These are phyloP conservation scores for Globisporangium splendens DNA, from an alignment of 352 stramenopile species.

Conservation along the genomic window DNA sequence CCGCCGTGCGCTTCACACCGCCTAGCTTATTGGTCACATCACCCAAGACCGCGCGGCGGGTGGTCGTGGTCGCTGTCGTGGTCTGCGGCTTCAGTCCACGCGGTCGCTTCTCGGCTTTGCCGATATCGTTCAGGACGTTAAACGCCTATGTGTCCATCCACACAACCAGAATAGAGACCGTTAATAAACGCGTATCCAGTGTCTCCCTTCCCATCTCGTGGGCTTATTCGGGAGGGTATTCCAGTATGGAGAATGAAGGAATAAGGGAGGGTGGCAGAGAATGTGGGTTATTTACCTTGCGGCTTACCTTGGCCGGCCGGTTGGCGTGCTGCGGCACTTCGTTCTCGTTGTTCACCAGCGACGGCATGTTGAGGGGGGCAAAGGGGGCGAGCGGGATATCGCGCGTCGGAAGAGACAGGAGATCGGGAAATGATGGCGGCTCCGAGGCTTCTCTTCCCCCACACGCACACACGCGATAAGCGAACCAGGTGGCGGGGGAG, in stretches of 20 bases:
- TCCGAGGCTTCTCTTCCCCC: background rate
- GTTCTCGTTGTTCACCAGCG: conserved; percentile 70
- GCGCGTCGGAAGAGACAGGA: background rate
- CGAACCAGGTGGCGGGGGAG: background rate
- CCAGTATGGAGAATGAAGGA: background rate
- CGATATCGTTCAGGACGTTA: conserved; percentile 37
- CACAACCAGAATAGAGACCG: background rate
- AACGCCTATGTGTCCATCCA: conserved; percentile 26
- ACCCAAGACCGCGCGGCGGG: conserved; percentile 43
- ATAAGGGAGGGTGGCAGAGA: background rate
- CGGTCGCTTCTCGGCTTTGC: conserved; percentile 57
- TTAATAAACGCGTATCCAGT: too few relatives aligned
- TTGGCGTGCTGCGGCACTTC: conserved; percentile 39
- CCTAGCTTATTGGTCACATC: conserved; percentile 78
- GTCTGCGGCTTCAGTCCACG: conserved; percentile 45
- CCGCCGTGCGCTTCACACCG: conserved; percentile 60
- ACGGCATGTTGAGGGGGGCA: conserved; percentile 22
- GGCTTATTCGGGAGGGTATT: conserved; percentile 1
- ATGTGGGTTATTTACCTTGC: conserved; percentile 18
- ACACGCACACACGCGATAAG: too few relatives aligned
- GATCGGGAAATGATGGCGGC: conserved; percentile 8
- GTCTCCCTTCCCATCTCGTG: conserved; percentile 4
- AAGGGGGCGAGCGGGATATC: background rate
- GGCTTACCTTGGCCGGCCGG: conserved; percentile 48
- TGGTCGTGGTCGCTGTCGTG: conserved; percentile 15